Base-by-base conservation (phyloP, 768 basidiomycete genomes). In the Lentinula sp. region DNA sequence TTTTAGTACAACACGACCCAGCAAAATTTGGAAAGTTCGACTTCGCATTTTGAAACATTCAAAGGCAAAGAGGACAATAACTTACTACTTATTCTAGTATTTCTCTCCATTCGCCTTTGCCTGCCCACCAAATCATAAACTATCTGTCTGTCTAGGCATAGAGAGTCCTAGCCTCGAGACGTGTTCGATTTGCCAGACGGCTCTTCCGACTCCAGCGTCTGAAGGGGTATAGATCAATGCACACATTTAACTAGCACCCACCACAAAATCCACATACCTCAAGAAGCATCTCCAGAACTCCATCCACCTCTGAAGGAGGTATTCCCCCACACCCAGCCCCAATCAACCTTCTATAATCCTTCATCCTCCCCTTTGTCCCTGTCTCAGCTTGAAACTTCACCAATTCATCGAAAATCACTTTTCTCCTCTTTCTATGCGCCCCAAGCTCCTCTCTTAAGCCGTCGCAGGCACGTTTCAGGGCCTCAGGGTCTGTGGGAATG, bases 281-380 rank as follows among this genome's bases (percentile, higher is more conserved):
- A 16, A 95, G 79, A 45, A 98, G 74, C 80, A 91, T 89, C 28
- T 85, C 85, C 62, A 97, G 79, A 4, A 95, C 87, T 62, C 84
- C 83, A 67, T 98, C 95, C 41, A 98, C 90, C 63, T 98, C 95
- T n/a, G 85, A 79, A 1, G 90, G 85, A 2, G 88, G 83, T 35
- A 95, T 82, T 0, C 92, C 90, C 23, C 93, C 93, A 74, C 93
- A 96, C 0, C 93, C 95, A 15, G 93, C 87, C 36, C 90, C 88
- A 67, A 99, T 95, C 56, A 99, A 73, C 63, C 88, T 80, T 66
- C 95, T 79, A 71, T 98, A 99, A 65, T 95, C 90, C 4, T 83
- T 80, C 86, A 98, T 95, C 63, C 87, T 81, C 43, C 91, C 92
- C 35, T 89, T 86, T 0, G 95, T 97, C 4, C 95, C 95, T 0